These are phyloP conservation scores for Kazachstania taianensis DNA, from an alignment of 805 yeast genomes.

Conservation along the genomic window DNA sequence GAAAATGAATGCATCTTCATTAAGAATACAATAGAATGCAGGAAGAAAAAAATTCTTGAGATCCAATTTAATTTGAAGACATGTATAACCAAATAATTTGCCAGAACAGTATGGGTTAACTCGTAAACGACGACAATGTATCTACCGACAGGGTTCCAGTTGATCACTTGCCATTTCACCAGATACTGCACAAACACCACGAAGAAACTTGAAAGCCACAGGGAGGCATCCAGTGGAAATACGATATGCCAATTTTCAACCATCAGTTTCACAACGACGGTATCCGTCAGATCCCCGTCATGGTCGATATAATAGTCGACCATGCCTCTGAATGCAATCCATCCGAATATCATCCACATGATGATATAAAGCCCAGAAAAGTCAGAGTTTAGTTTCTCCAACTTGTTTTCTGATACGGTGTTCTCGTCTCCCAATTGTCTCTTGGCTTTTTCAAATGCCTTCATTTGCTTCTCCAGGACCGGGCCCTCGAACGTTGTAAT, in stretches of 20 bases:
- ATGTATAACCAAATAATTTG: conserved; percentile 41
- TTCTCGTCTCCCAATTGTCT: conserved; percentile 1
- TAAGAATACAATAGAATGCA: conserved; percentile 76
- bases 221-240: conserved; percentile 57
- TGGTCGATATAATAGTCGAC: conserved; percentile 41
- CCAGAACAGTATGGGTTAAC: conserved; percentile 39
- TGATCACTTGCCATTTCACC: conserved; percentile 36
- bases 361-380: conserved; percentile 78
- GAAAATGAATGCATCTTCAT: conserved; percentile 96
- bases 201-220: conserved; percentile 63
- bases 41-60: conserved; percentile 70
- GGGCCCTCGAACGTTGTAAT: conserved; percentile 24
- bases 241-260: conserved; percentile 50
- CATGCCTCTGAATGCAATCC: conserved; percentile 43
- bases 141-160: conserved; percentile 65
- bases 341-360: conserved; percentile 61
- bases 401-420: not conserved
- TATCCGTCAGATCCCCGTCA: conserved; percentile 31
- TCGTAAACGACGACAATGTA: conserved; percentile 49
- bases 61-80: conserved; percentile 67
- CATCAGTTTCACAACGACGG: conserved; percentile 50
- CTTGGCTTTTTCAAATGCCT: conserved; percentile 9
- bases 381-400: conserved; percentile 4
- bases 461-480: conserved; percentile 20
- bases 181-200: conserved; percentile 49